Evolutionary conservation across 2,329 filamentous ascomycete genomes (phyloP), one percentile per base, ranked within the genome.

Genomic region (Pezicula neosporulosa): DNA sequence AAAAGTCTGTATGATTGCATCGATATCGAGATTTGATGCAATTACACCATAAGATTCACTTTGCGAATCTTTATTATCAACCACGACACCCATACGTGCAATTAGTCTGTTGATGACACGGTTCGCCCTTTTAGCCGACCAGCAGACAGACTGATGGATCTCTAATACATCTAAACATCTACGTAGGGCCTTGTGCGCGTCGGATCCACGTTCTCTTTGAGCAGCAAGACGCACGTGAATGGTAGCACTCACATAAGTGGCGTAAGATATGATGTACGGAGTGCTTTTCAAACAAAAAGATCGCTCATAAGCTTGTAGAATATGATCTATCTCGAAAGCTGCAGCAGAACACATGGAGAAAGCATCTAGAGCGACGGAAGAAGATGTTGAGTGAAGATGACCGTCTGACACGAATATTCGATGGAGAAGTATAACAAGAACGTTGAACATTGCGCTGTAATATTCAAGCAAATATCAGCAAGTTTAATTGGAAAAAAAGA

Each of bases 181-280:
- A 10, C 35, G 49, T 18, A 56, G 41, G 13, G 28, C 36, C 1
- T 27, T 27, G 24, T 56, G 44, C 1, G 55, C 48, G 8, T 52
- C 51, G 2, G 50, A 56, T 12, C 49, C 49, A n/a, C 45, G 45
- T 1, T 16, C 37, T 6, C 39, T 39, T 28, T 57, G 55, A 35
- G 53, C 43, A 12, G 53, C 51, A 13, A 54, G 49, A 6, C 53
- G 51, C 9, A 58, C 56, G 21, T 58, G 56, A 10, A 58, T 58
- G 1, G 53, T 58, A 13, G 53, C 53, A 27, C 41, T 42, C 2
- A 55, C 50, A 82, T 81, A 82, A 0, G 76, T 79, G 0, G 79
- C 76, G 58, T 82, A 82, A 0, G 75, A 77, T 16, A 81, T 71
- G 1, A 81, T 63, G 49, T 81, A 81, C 0, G 78, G 78, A 0